These are phyloP conservation scores for Phialocephala sp. DNA, from an alignment of 2,329 filamentous ascomycete genomes.

Conservation along the genomic window DNA sequence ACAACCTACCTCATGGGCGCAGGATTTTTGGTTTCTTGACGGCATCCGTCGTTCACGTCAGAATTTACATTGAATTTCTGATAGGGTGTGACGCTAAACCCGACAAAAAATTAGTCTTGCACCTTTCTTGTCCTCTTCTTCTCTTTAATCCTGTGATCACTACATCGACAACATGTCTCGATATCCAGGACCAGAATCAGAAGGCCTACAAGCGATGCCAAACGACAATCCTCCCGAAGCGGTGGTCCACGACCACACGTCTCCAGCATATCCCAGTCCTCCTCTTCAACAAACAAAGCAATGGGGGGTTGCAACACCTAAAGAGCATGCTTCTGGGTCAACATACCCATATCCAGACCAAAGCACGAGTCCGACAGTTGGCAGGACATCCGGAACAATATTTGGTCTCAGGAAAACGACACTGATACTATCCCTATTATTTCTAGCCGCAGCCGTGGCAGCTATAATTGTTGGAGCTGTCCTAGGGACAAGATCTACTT, in stretches of 20 bases:
- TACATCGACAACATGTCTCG: neutral
- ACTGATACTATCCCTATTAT: neutral
- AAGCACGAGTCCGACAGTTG: neutral
- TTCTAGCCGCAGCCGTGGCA: neutral
- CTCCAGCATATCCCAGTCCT: neutral
- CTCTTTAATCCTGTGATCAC: too few relatives aligned
- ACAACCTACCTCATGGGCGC: too few relatives aligned
- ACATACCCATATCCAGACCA: neutral
- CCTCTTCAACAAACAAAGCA: neutral
- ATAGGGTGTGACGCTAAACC: too few relatives aligned
- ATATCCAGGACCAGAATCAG: neutral
- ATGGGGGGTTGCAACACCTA: neutral
- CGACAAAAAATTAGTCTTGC: too few relatives aligned
- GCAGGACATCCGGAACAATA: neutral
- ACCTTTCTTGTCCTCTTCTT: neutral
- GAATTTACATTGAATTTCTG: too few relatives aligned
- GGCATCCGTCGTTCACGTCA: too few relatives aligned
- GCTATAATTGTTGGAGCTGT: neutral
- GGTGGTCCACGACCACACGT: neutral
- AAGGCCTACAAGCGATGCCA: slow-evolving; percentile 4
- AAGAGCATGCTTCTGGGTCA: neutral
- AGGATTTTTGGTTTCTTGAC: too few relatives aligned
- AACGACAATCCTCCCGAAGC: neutral
- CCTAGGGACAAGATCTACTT: neutral
- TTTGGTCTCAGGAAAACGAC: neutral